Percentiles rank a stretch among this genome's conserved stretches.
Conservation (phyloP, 257 asterid genomes). For the Orobanche coerulescens region DNA sequence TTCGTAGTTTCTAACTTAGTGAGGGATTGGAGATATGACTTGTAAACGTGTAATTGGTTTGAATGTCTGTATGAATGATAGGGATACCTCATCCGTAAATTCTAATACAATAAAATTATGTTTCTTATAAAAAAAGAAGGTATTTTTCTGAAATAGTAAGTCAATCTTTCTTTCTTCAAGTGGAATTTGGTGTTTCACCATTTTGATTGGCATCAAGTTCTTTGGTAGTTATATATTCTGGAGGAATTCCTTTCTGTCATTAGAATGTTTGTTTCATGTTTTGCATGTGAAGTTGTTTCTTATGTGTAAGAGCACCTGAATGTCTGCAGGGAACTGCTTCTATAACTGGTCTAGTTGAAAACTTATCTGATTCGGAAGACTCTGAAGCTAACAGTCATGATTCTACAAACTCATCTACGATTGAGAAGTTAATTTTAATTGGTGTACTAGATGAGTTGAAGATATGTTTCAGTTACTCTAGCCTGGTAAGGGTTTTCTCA, state of each 20-base stretch:
- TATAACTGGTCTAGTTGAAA: conserved; percentile 55
- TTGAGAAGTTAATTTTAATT: conserved; percentile 60
- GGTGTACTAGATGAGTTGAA: conserved; percentile 87
- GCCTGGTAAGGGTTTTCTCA: conserved; percentile 45
- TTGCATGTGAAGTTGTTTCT: conserved; percentile 11
- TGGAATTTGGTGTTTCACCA: background rate
- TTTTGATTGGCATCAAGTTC: background rate
- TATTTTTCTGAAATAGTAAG: background rate
- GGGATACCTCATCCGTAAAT: too few species aligned
- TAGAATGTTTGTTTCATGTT: background rate
- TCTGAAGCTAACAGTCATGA: conserved; percentile 49
- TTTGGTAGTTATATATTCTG: conserved; percentile 7
- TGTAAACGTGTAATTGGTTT: too few species aligned
- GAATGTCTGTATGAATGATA: too few species aligned
- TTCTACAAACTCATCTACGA: conserved; percentile 35
- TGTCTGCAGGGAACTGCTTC: conserved; percentile 66
- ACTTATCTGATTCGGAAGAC: conserved; percentile 72
- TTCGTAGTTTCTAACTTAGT: too few species aligned
- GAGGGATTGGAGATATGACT: too few species aligned
- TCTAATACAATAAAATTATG: too few species aligned
- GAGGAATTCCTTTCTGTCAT: background rate
- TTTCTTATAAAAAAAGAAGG: too few species aligned
- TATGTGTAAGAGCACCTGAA: conserved; percentile 13
- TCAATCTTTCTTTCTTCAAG: background rate
- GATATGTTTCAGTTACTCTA: conserved; percentile 66